These are phyloP conservation scores for Cystobasidiaceae sp. DNA, from an alignment of 1,284 basidiomycete species.

Conservation along the genomic window DNA sequence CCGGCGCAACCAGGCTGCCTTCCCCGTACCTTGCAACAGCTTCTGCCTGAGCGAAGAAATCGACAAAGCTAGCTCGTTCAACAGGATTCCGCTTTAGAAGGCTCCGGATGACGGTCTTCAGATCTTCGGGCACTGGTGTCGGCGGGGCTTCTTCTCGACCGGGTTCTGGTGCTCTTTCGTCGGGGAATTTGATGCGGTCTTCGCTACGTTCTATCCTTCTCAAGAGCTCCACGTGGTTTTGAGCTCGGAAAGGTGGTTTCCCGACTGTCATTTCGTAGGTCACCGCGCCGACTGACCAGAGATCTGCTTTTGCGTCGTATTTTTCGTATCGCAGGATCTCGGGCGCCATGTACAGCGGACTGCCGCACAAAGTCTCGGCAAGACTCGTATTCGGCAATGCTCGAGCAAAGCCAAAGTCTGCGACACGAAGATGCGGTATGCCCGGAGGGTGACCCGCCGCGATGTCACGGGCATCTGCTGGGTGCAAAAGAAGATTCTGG, in stretches of 20 bases:
- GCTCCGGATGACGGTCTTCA: conserved; percentile 79
- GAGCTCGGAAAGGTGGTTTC: conserved; percentile 86
- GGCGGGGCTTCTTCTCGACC: conserved; percentile 22
- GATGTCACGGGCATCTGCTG: conserved; percentile 70
- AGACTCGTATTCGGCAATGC: conserved; percentile 84
- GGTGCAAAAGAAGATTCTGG: conserved; percentile 83
- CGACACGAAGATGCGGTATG: conserved; percentile 89
- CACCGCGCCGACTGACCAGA: conserved; percentile 97
- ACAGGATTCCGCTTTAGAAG: conserved; percentile 77
- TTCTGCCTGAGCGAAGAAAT: conserved; percentile 69
- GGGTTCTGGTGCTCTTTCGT: conserved; percentile 56
- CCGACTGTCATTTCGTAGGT: conserved; percentile 93
- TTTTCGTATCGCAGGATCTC: conserved; percentile 97
- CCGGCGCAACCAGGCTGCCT: conserved; percentile 23
- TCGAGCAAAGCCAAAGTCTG: conserved; percentile 96
- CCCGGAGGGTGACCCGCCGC: conserved; percentile 81
- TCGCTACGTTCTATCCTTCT: conserved; percentile 83
- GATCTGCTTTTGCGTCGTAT: conserved; percentile 94
- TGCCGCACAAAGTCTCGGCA: conserved; percentile 96
- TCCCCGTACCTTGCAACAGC: conserved; percentile 34
- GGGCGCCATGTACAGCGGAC: conserved; percentile 98
- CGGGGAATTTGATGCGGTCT: conserved; percentile 76
- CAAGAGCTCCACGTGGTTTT: conserved; percentile 91
- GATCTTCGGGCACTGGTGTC: conserved; percentile 63
- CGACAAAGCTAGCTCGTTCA: conserved; percentile 82